Evolutionary conservation across 257 asterid species (phyloP).

Genomic region (Anisodus tanguticus): DNA sequence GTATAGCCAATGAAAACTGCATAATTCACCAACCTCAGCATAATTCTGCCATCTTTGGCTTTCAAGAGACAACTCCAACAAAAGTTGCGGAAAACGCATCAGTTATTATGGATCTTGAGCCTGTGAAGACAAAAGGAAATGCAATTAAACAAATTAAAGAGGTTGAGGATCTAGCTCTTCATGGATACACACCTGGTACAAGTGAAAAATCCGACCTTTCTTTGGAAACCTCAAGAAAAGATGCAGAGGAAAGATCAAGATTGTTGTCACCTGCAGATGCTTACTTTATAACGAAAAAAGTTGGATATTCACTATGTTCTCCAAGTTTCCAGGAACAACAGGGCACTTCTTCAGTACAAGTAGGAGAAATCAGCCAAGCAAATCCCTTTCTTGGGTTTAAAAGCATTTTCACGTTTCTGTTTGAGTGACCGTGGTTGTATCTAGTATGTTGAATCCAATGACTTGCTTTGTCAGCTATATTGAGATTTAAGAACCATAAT

Average conservation of each 20-base stretch:
- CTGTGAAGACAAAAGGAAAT: slow-evolving; percentile 24
- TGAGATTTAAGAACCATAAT: neutral
- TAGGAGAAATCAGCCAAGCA: slow-evolving; percentile 47
- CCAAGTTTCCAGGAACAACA: slow-evolving; percentile 48
- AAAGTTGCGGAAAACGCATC: slow-evolving; percentile 14
- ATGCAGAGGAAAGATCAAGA: slow-evolving; percentile 27
- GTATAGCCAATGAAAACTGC: slow-evolving; percentile 34
- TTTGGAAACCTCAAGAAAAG: slow-evolving; percentile 22
- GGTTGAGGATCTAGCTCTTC: slow-evolving; percentile 6
- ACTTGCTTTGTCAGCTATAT: slow-evolving; percentile 19
- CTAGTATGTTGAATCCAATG: neutral
- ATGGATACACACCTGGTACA: slow-evolving; percentile 24
- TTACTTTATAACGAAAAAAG: slow-evolving; percentile 34
- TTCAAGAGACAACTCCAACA: slow-evolving; percentile 27
- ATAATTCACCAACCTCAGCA: slow-evolving; percentile 24
- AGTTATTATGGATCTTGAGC: slow-evolving; percentile 31
- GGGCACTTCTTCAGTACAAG: slow-evolving; percentile 44
- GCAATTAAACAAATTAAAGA: slow-evolving; percentile 31
- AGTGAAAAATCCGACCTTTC: slow-evolving; percentile 32
- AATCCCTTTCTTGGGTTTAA: slow-evolving; percentile 63
- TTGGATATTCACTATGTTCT: slow-evolving; percentile 39
- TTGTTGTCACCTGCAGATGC: slow-evolving; percentile 26
- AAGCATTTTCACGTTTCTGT: slow-evolving; percentile 81
- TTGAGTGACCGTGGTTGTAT: slow-evolving; percentile 26
- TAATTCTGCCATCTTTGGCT: slow-evolving; percentile 28